A percentile compares a stretch with the other conserved stretches of the same genome.
phyloP scores from a whole-genome alignment of 306 rosid species.

The Inga laurina region DNA sequence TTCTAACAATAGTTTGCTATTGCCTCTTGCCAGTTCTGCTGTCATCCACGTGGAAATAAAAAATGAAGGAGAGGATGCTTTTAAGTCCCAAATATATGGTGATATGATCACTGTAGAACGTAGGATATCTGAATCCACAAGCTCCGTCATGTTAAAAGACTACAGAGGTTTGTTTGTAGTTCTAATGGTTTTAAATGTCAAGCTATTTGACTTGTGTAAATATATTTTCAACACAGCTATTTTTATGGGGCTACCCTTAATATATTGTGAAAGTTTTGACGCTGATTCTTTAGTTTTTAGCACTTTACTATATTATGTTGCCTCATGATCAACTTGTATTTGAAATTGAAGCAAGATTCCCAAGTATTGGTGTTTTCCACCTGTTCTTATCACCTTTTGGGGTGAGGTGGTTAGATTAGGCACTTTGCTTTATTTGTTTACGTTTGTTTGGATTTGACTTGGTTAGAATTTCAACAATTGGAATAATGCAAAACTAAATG shows the following conservation, averaged over 20 bases:
- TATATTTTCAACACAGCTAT: not conserved
- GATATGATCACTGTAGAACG: slow-evolving; percentile 70
- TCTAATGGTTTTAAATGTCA: not conserved
- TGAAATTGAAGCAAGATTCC: not conserved
- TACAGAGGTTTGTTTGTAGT: slow-evolving; percentile 56
- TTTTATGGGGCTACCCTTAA: slow-evolving; percentile 11
- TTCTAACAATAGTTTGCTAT: slow-evolving; percentile 4
- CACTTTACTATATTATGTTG: not conserved
- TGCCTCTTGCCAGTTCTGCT: slow-evolving; percentile 62
- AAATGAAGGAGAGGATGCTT: slow-evolving; percentile 91
- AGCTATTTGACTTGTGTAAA: not conserved
- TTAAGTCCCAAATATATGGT: slow-evolving; percentile 76
- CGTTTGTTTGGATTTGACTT: not conserved
- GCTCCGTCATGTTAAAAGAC: slow-evolving; percentile 64
- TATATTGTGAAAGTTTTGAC: not conserved
- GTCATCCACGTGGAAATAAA: slow-evolving; percentile 71
- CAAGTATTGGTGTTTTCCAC: not conserved
- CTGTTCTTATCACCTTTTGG: not conserved
- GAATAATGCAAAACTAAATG: not conserved
- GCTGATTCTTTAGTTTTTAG: not conserved
- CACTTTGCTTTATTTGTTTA: not conserved
- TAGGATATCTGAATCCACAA: slow-evolving; percentile 64
- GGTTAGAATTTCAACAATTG: not conserved
- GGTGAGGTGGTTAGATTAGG: not conserved
- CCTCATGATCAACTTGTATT: not conserved